Conservation (phyloP, 2,329 filamentous ascomycete species). For the Hypoxylon rubiginosum region DNA sequence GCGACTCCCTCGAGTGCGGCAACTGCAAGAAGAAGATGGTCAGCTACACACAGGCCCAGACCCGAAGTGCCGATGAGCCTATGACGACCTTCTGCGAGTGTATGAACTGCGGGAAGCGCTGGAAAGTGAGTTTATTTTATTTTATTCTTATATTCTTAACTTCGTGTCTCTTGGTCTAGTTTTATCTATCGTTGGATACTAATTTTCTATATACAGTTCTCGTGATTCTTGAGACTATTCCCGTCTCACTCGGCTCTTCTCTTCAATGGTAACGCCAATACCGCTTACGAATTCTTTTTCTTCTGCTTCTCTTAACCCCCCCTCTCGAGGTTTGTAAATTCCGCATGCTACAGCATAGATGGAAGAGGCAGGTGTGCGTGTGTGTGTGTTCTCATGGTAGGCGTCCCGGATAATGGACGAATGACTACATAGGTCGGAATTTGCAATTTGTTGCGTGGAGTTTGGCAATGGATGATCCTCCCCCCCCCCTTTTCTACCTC, state of each 20-base stretch:
- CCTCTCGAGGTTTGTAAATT: constrained; percentile 12
- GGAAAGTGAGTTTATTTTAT: constrained; percentile 70
- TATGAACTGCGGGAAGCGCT: constrained; percentile 76
- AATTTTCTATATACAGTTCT: constrained; percentile 46
- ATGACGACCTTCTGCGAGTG: constrained; percentile 84
- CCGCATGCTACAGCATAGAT: constrained; percentile 31
- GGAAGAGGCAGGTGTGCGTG: too few relatives aligned
- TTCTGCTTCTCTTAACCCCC: not conserved
- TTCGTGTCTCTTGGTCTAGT: constrained; percentile 14
- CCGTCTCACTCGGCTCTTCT: not conserved
- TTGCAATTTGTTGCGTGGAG: constrained; percentile 38
- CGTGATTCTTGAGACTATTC: constrained; percentile 36
- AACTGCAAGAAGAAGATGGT: constrained; percentile 96
- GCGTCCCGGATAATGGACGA: constrained; percentile 30
- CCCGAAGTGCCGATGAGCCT: constrained; percentile 93
- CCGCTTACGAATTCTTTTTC: not conserved
- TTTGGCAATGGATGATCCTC: constrained; percentile 19
- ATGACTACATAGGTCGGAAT: constrained; percentile 14
- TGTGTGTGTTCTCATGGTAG: constrained; percentile 27
- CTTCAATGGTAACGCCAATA: not conserved
- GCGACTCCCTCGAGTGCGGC: constrained; percentile 86
- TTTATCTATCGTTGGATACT: constrained; percentile 42
- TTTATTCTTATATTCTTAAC: constrained; percentile 33
- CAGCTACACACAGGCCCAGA: constrained; percentile 96
- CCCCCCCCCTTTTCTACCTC: too few relatives aligned